These are phyloP conservation scores for Aspergillus thermomutatus DNA, from an alignment of 2,329 filamentous ascomycete genomes.

Conservation along the genomic window DNA sequence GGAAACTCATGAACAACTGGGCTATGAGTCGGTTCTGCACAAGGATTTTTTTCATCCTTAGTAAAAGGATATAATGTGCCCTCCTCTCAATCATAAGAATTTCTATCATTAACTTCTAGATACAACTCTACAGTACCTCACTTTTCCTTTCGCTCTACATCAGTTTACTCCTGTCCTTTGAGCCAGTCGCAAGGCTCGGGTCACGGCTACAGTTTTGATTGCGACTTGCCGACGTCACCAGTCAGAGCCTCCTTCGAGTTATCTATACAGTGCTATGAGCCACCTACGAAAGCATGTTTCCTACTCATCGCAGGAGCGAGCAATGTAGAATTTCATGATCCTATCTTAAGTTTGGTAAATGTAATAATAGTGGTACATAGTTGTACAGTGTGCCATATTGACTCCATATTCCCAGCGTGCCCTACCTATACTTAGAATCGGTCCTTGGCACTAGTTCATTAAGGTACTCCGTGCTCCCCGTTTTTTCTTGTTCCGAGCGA, in stretches of 20 bases:
- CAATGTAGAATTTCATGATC: slow-evolving; percentile 3
- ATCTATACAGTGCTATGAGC: background rate
- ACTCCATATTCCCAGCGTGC: background rate
- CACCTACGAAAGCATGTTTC: background rate
- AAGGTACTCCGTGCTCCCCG: background rate
- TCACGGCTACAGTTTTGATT: slow-evolving; percentile 23
- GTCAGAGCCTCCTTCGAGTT: slow-evolving; percentile 5
- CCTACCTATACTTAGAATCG: background rate
- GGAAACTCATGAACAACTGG: slow-evolving; percentile 3
- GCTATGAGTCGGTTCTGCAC: background rate
- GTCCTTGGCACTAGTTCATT: background rate
- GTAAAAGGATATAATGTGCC: background rate
- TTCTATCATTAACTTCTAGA: background rate
- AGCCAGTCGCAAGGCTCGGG: slow-evolving; percentile 2
- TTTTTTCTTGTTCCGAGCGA: slow-evolving; percentile 12
- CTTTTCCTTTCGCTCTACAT: background rate
- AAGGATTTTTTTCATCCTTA: background rate
- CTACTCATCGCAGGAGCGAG: slow-evolving; percentile 6
- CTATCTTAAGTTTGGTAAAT: background rate
- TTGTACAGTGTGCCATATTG: background rate
- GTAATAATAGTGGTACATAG: background rate
- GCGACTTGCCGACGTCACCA: slow-evolving; percentile 33
- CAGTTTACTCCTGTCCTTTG: background rate
- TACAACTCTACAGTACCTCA: background rate
- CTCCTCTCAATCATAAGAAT: background rate